Evolutionary conservation across 768 basidiomycete species (phyloP).

Genomic region (Mycena olivaceomarginata): DNA sequence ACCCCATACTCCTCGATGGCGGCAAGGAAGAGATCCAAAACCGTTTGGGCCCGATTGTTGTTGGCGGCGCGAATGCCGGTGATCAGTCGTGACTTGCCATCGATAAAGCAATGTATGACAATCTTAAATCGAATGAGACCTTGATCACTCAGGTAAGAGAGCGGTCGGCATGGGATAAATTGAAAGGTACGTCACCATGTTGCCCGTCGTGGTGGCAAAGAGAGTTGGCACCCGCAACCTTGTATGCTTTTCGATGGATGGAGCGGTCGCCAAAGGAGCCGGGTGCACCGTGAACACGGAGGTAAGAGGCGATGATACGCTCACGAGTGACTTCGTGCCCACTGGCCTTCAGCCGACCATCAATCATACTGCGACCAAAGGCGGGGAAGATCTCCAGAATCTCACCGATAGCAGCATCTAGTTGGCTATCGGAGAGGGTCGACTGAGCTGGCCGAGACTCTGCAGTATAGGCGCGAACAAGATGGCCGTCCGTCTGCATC

Average conservation of each 20-base stretch:
- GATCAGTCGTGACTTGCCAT: no score
- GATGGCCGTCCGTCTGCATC: background rate
- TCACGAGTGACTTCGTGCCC: conserved; percentile 46
- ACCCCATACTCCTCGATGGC: no score
- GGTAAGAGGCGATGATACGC: conserved; percentile 42
- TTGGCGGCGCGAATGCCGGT: no score
- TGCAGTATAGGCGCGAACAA: background rate
- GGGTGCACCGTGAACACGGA: conserved; percentile 47
- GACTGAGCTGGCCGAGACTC: conserved; percentile 26
- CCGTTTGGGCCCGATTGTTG: no score
- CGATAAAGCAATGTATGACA: no score
- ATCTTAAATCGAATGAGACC: no score
- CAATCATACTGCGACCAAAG: conserved; percentile 51
- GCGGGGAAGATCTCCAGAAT: conserved; percentile 50
- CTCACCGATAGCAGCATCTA: conserved; percentile 43
- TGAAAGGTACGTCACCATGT: no score
- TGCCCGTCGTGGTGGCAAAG: no score
- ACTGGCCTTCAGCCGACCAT: conserved; percentile 43
- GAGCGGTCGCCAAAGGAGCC: conserved; percentile 48
- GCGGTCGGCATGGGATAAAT: no score
- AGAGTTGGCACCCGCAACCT: conserved; percentile 44
- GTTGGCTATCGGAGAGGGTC: conserved; percentile 45
- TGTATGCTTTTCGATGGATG: conserved; percentile 53
- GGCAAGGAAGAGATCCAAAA: no score
- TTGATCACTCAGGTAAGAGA: no score